Base-by-base conservation (phyloP, 306 rosid genomes). In the Cucurbita maxima region DNA sequence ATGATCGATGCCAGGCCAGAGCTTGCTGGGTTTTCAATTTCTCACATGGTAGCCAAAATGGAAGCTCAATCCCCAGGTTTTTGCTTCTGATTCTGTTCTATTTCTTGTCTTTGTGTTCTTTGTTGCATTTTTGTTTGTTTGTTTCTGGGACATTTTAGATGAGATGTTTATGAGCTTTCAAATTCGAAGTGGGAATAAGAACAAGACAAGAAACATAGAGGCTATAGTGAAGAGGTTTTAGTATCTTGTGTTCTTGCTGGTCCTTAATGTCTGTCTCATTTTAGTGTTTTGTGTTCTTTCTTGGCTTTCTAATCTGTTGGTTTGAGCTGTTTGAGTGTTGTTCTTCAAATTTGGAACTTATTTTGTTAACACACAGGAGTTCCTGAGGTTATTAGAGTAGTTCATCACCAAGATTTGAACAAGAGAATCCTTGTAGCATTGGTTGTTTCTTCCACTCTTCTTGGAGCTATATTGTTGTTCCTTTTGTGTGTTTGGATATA, bases 61-160 rank as follows among this genome's bases (percentile, higher is more conserved):
- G 85, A 89, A 80, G 89, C 91, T 83, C 67, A 88, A 83, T 78
- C 97, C 81, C 88, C 96, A 81, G 97, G 97, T 91, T 84, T 45
- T 1, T 63, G 6, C 68, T 64, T 64, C 71, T 40, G 63, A 13
- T 4, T 15, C 55, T 45, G 37, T 60, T 44, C 9, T 20, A 8
- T 4, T 15, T 44, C 43, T 40, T 34, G 6, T 40, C 54, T 43
- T 68, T 56, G 36, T 16, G 43, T 54, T 45, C 58, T 62, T 7
- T 72, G 6, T 16, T 38, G 53, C 55, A 61, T 61, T 47, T n/a
- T n/a, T n/a, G 25, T 25, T 71, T 22, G 3, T 11, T 36, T 44
- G 15, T 30, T 30, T 34, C 15, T 71, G 25, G 10, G 34, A 34
- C 44, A 43, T 25, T 14, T 58, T 9, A 43, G 25, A 44, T 74